Percentiles rank a stretch among this genome's conserved stretches.
Conservation (phyloP, 1,284 basidiomycete species). For the Marasmius tenuissimus region DNA sequence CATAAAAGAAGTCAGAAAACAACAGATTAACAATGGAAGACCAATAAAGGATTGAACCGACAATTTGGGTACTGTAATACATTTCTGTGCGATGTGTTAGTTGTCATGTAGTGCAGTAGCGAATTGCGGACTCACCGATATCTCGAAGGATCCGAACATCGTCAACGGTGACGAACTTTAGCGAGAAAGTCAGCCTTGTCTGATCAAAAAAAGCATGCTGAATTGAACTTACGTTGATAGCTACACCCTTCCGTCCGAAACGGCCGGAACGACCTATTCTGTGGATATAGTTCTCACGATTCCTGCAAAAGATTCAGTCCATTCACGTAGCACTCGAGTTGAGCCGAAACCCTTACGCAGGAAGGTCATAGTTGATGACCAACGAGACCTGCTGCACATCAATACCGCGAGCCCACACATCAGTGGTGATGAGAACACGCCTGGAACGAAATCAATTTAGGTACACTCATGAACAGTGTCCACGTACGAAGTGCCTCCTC, state of each 20-base stretch:
- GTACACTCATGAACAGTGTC: slow-evolving; percentile 8
- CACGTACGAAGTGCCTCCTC: slow-evolving; percentile 86
- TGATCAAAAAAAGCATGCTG: slow-evolving; percentile 1
- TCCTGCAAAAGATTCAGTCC: slow-evolving; percentile 43
- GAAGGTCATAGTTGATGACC: slow-evolving; percentile 98
- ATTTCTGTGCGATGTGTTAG: slow-evolving; percentile 52
- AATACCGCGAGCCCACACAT: slow-evolving; percentile 98
- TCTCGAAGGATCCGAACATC: slow-evolving; percentile 89
- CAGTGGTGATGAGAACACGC: slow-evolving; percentile 94
- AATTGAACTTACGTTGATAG: slow-evolving; percentile 69
- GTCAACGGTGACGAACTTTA: slow-evolving; percentile 87
- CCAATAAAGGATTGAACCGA: slow-evolving; percentile 77
- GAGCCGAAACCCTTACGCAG: slow-evolving; percentile 59
- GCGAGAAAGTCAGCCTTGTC: slow-evolving; percentile 9
- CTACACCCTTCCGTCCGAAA: slow-evolving; percentile 94
- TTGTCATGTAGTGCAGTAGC: slow-evolving; percentile 15
- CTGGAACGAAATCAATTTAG: slow-evolving; percentile 35
- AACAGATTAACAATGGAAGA: background rate
- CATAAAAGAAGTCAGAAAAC: slow-evolving; percentile 8
- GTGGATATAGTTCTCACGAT: slow-evolving; percentile 99
- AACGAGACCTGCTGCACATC: slow-evolving; percentile 98
- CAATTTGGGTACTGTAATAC: slow-evolving; percentile 89
- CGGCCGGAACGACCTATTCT: slow-evolving; percentile 95
- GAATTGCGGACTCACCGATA: slow-evolving; percentile 61
- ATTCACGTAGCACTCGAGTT: slow-evolving; percentile 6